Base-by-base conservation (phyloP, 495 filamentous ascomycete species). In the Aspergillus ostianus region DNA sequence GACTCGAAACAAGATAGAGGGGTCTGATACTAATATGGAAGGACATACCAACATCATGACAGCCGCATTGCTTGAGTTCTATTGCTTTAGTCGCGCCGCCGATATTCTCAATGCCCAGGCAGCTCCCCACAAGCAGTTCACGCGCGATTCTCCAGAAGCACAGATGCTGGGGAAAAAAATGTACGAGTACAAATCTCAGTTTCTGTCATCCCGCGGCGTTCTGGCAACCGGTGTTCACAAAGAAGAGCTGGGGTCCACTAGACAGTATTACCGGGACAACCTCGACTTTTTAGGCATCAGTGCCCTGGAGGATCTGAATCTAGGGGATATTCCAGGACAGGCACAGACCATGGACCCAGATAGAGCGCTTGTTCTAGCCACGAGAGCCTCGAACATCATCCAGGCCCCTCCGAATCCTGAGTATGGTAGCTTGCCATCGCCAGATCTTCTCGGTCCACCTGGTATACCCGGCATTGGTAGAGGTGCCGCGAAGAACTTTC, bases 31-130 rank as follows among this genome's bases (percentile, higher is more conserved):
- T 4, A 70, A 75, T 51, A 53, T 68, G 3, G 70, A 74, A 27
- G 68, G 61, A n/a, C 78, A 81, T 67, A 65, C 67, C 41, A 74
- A 75, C 47, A 50, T 80, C 27, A 73, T 81, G 76, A 80, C 77
- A 6, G 65, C 77, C 26, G 71, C 78, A 2, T 57, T 81, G 6
- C 61, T 81, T 8, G 77, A 80, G 32, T 81, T 79, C 51, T 78
- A 73, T 51, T 81, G 76, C 32, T 62, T 75, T n/a, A 75, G 63
- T 53, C 73, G 73, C 48, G 78, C 78, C 19, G 75, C 72, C 30
- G 78, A 81, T 53, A 70, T 77, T 47, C 71, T 81, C 41, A 81
- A 81, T 66, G 64, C 69, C 7, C 72, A 76, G 27, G 70, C n/a
- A n/a, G n/a, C 69, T 47, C 73, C 75, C 6, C 60, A 60, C 19